Evolutionary conservation across 345 rosid species (phyloP), one percentile per base, ranked within the genome.

Genomic region (Arabis alpina): DNA sequence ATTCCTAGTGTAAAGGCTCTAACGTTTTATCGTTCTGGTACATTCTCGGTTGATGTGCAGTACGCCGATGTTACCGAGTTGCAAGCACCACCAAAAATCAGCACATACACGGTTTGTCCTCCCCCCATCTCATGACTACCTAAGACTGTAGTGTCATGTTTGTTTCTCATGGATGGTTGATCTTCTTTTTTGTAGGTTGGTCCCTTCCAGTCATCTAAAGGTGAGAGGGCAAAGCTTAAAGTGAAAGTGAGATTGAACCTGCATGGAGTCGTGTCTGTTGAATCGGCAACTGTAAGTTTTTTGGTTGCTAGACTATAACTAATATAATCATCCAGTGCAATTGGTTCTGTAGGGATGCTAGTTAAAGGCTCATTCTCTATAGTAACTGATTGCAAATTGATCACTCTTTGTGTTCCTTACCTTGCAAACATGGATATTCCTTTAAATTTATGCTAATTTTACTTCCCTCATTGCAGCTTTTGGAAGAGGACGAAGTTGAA

Each of bases 401-500:
- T n/a, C n/a, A n/a, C n/a, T n/a, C n/a, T n/a, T n/a, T n/a, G n/a
- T n/a, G n/a, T n/a, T n/a, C n/a, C n/a, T 64, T 54, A 15, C 27
- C 10, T 10, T 51, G 3, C 2, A 8, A 37, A 36, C 5, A 56
- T 57, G n/a, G 16, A 6, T 24, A 43, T 51, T 2, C n/a, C 0
- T 34, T 40, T n/a, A 11, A 8, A 10, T 28, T 13, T 30, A 51
- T 44, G 3, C 5, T 4, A 30, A 10, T 7, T 16, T 40, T 13
- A 3, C 34, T 64, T 8, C 13, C 41, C 62, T 56, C 3, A 23
- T 70, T 58, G 55, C 80, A 95, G 99, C 99, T 90, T 61, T 76
- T 92, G 76, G 99, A 92, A 78, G 98, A 95, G 66, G 97, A 94
- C 69, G 99, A 94, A 72, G 62, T 86, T 69, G 98, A 87, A 65